Evolutionary conservation across 352 stramenopile genomes (phyloP), one percentile per base, ranked within the genome.

Genomic region (Globisporangium perplexum): DNA sequence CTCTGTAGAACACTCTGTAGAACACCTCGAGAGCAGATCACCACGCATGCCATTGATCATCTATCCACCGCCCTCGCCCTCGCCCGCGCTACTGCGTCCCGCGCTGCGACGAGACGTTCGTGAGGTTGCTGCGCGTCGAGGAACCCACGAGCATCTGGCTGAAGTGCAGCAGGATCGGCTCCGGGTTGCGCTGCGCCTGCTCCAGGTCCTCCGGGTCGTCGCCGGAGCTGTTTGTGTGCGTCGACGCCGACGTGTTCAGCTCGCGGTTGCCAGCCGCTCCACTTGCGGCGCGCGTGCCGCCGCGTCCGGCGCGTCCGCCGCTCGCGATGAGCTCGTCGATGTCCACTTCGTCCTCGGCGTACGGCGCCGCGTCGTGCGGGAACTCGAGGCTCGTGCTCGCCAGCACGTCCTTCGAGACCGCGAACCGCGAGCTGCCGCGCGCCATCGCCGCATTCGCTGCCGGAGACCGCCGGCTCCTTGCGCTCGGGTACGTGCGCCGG

Each of bases 91-190:
- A 18, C 3, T 42, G 14, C 11, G 30, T 24, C 15, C 54, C 55
- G 1, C 42, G 47, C 48, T 50, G 39, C 15, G 49, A 62, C 31
- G 57, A 64, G 10, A 58, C 20, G 8, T 17, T 50, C 18, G 53
- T 65, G 47, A 65, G 30, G 26, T 65, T 65, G 36, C 53, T 65
- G 22, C 55, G 53, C 12, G 45, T 57, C 18, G 42, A 59, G 11
- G 58, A 62, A 33, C 59, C 59, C 41, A 67, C 44, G 47, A 65
- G 57, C 45, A 52, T 56, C 28, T 65, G 45, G 35, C 57, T 83
- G 41, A 83, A 83, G 31, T 65, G 68, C 53, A 86, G 54, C 22
- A 86, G 61, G 20, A 83, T 83, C 42, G 74, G 74, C 53, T 74
- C 49, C 6, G 74, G 74, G 52, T 86, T 86, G 17, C 70, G 53